Base-by-base conservation (phyloP, 2,329 filamentous ascomycete genomes). In the Beauveria brongniartii region DNA sequence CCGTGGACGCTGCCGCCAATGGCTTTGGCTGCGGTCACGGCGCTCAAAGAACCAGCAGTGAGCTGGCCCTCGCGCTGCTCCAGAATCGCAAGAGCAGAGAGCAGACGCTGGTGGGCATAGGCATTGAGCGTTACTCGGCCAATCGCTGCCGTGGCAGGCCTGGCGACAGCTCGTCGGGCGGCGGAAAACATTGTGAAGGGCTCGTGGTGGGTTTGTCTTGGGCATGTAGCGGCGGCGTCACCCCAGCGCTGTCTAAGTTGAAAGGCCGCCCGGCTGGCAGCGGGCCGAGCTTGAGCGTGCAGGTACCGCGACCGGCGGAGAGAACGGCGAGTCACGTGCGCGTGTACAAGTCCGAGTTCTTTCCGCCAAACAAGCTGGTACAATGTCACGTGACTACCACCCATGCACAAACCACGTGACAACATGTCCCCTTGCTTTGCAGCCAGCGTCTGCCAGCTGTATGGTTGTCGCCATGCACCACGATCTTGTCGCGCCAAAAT, bases 51-150 rank as follows among this genome's bases (percentile, higher is more conserved):
- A 24, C 89, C 88, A 64, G 82, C 77, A 71, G 91, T 92, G 66
- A 99, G 83, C 77, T 92, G 88, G 64, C 94, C 94, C 69, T 96
- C 89, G 69, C 88, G 86, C 77, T 97, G 94, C 77, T 99, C 94
- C 64, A 99, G 84, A 59, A 99, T 80, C 51, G 93, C 93, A 61
- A 99, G 83, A 41, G 92, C 94, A 55, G 92, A 97, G 62, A 95
- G 82, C 63, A 96, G 79, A 68, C 84, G 67, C 51, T 68, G 67
- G 61, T 67, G 72, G 64, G 71, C 67, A 65, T 71, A 68, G 67
- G 69, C 68, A 66, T 69, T 68, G 54, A 67, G 63, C 59, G 65
- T 66, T 5, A 68, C 68, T 61, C 67, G 68, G 59, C 65, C 65
- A 62, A 71, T 65, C n/a, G 70, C 61, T 52, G 68, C 65, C 43